A percentile compares a stretch with the other conserved stretches of the same genome.
phyloP scores from a whole-genome alignment of 129 eudicot genomes.

The Ambrosia artemisiifolia region DNA sequence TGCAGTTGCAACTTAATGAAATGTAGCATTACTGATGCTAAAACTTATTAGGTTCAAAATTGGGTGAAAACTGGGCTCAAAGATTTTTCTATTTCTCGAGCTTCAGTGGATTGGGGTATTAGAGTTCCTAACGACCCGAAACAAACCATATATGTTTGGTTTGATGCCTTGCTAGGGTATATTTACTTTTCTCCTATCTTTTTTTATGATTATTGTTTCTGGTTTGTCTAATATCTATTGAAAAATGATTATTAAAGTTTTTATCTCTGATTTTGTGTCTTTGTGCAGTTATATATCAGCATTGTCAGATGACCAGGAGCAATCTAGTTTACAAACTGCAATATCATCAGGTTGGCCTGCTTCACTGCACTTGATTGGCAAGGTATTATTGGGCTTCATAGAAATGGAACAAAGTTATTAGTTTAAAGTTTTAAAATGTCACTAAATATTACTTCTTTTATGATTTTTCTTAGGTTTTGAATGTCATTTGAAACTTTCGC shows the following conservation, averaged over 20 bases:
- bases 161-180: slow-evolving; percentile 98
- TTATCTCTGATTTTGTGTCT: background rate
- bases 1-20: background rate
- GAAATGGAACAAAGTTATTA: background rate
- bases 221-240: background rate
- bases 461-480: background rate
- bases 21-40: slow-evolving; percentile 16
- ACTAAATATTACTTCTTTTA: background rate
- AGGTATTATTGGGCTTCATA: slow-evolving; percentile 45
- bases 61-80: slow-evolving; percentile 85
- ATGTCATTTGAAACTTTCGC: background rate
- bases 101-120: slow-evolving; percentile 97
- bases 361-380: slow-evolving; percentile 92
- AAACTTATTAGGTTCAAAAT: slow-evolving; percentile 69
- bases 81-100: slow-evolving; percentile 95
- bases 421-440: background rate
- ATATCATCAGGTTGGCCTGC: slow-evolving; percentile 94
- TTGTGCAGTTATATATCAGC: slow-evolving; percentile 81
- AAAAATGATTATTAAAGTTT: slow-evolving; percentile 11
- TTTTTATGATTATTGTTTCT: background rate
- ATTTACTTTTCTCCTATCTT: background rate
- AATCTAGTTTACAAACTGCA: slow-evolving; percentile 61
- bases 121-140: slow-evolving; percentile 75
- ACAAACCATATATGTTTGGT: slow-evolving; percentile 98
- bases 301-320: slow-evolving; percentile 53